Evolutionary conservation across 495 filamentous ascomycete genomes (phyloP).

Genomic region (Bryoglossum gracile): DNA sequence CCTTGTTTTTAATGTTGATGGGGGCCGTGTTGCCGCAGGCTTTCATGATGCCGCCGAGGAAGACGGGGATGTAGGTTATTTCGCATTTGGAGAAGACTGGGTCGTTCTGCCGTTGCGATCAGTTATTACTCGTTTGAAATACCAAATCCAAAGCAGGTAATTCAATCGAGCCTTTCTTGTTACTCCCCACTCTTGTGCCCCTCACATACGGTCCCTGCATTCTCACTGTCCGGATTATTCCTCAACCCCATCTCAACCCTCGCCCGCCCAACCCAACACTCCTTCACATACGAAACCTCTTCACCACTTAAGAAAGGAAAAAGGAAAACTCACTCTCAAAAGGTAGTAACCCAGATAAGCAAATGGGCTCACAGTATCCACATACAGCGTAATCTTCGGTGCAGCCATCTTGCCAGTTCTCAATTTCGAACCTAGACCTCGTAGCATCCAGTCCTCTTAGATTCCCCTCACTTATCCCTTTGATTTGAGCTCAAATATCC

Average conservation of each 20-base stretch:
- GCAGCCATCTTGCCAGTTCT: no score
- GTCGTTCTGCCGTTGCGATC: constrained; percentile 43
- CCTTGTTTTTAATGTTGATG: constrained; percentile 66
- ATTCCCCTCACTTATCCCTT: no score
- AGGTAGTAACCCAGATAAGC: constrained; percentile 62
- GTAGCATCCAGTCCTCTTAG: no score
- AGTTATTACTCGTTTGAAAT: neutral
- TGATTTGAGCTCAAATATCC: no score
- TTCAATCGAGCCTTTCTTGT: neutral
- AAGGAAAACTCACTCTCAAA: constrained; percentile 35
- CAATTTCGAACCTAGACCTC: no score
- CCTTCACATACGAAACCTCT: no score
- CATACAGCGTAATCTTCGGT: constrained; percentile 58
- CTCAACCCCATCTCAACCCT: no score
- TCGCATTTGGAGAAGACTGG: constrained; percentile 52
- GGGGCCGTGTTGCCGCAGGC: constrained; percentile 55
- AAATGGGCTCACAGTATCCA: constrained; percentile 67
- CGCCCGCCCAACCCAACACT: no score
- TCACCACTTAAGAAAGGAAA: no score
- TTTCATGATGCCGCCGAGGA: constrained; percentile 64
- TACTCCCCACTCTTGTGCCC: neutral
- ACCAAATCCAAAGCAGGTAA: no score
- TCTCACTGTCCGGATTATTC: no score
- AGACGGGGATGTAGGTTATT: constrained; percentile 58
- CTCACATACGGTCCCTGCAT: neutral